Evolutionary conservation across 257 asterid genomes (phyloP), one percentile per base, ranked within the genome.

Genomic region (Pogostemon cablin): DNA sequence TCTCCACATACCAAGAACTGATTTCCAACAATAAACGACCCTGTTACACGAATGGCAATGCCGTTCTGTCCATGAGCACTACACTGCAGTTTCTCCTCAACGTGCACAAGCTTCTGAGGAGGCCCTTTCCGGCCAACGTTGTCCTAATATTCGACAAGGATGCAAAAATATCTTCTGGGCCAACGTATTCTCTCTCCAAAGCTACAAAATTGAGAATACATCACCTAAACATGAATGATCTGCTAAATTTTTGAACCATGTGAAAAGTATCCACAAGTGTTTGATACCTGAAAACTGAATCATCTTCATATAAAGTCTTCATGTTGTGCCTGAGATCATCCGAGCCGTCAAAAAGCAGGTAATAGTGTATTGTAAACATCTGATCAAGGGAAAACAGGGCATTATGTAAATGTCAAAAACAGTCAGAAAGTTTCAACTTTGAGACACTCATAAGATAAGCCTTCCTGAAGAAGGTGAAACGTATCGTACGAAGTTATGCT

Each of bases 1-100:
- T 91, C 99, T 65, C 99, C 99, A 80, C 99, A 89, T 64, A 91
- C 90, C 82, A 91, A 83, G 84, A 95, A 95, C 73, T 91, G 99
- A 63, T 87, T 91, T 42, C 99, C 99, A 37, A 89, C 89, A 9
- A 91, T 86, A 65, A 87, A 89, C 17, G 99, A 89, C 1, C 99
- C 99, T 0, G 91, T 74, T 2, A 86, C 96, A 11, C 98, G 99
- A 39, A 91, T 91, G 34, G 89, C 96, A 6, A 95, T 85, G 39
- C 92, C 96, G 17, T 83, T 81, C 46, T 82, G 76, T 66, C 95
- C 87, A 53, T 88, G 81, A 62, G 88, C 82, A 25, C 96, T 96
- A 50, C 99, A 93, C 66, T 93, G 99, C 41, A 93, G 93, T 77
- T 91, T 93, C 84, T 93, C 99, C 77, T 89, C 99, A 6, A 91